Evolutionary conservation across 2,329 filamentous ascomycete species (phyloP).

Genomic region (Phaeosphaeria sp.): DNA sequence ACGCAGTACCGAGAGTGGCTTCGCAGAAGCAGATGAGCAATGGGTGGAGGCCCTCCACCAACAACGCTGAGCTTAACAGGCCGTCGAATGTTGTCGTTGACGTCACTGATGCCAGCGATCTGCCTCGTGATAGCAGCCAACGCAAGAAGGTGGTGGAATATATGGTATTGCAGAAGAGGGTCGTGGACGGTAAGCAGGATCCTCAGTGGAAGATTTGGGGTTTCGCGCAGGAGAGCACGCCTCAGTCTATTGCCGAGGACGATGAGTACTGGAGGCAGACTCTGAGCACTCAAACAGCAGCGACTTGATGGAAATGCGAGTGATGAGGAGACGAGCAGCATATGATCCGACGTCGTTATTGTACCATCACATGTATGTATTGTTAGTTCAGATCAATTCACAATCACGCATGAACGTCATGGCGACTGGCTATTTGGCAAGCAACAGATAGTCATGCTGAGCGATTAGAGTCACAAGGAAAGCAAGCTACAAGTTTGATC

Average conservation of each 20-base stretch:
- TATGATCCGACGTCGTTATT: background rate
- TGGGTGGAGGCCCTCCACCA: no score
- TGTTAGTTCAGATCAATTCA: background rate
- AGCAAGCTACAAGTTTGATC: background rate
- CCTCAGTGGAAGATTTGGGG: constrained; percentile 70
- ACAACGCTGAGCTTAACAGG: background rate
- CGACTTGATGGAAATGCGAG: background rate
- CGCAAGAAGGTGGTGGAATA: constrained; percentile 63
- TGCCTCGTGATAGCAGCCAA: background rate
- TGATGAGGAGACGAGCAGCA: background rate
- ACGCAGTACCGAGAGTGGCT: background rate
- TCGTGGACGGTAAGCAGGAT: constrained; percentile 54
- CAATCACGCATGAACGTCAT: background rate
- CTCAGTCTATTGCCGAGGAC: constrained; percentile 26
- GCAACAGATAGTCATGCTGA: no score
- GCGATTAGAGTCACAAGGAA: background rate
- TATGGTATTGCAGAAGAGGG: constrained; percentile 64
- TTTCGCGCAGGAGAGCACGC: constrained; percentile 60
- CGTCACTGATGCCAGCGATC: background rate
- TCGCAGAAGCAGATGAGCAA: background rate
- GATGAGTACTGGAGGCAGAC: constrained; percentile 30
- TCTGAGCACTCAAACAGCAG: constrained; percentile 22
- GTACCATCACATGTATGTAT: constrained; percentile 9
- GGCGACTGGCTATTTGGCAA: background rate
- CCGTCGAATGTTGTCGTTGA: background rate